Conservation (phyloP, 2,329 filamentous ascomycete genomes). For the Cryoendolithus antarcticus region DNA sequence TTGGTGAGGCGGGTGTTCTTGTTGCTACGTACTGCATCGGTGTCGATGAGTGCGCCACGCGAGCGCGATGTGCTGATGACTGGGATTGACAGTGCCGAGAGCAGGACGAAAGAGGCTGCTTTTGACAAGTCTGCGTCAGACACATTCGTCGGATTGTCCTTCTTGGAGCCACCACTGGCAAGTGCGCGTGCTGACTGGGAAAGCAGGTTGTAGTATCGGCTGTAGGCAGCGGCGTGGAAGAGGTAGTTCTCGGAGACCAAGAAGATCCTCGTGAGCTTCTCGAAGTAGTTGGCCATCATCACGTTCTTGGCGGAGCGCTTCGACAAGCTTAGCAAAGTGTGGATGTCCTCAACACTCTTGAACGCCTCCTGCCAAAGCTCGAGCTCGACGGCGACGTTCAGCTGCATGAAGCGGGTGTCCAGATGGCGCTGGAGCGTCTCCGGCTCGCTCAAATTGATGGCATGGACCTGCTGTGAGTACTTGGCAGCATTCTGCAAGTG, state of each 20-base stretch:
- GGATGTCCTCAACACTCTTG: conserved; percentile 97
- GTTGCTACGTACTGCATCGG: conserved; percentile 94
- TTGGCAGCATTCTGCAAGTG: conserved; percentile 98
- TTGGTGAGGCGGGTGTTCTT: conserved; percentile 97
- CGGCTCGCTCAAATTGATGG: conserved; percentile 95
- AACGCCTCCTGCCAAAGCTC: conserved; percentile 99
- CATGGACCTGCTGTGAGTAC: conserved; percentile 98
- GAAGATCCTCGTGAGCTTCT: conserved; percentile 97
- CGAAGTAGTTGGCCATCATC: conserved; percentile 99
- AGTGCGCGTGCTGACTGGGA: conserved; percentile 78
- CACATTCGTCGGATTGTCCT: conserved; percentile 75
- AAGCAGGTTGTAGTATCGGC: conserved; percentile 90
- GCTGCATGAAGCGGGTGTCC: conserved; percentile 94
- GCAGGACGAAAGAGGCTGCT: conserved; percentile 86
- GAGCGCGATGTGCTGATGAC: conserved; percentile 98
- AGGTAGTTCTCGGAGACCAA: conserved; percentile 98
- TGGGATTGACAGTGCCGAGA: conserved; percentile 89
- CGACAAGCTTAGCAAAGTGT: conserved; percentile 92
- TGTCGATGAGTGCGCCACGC: conserved; percentile 87
- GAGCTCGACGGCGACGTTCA: conserved; percentile 94
- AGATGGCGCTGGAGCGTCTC: conserved; percentile 95
- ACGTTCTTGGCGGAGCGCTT: conserved; percentile 96
- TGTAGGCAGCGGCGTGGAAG: conserved; percentile 97
- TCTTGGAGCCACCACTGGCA: conserved; percentile 74
- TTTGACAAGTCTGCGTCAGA: conserved; percentile 85